Conservation (phyloP, 768 basidiomycete species). For the Pleurotus pulmonarius region DNA sequence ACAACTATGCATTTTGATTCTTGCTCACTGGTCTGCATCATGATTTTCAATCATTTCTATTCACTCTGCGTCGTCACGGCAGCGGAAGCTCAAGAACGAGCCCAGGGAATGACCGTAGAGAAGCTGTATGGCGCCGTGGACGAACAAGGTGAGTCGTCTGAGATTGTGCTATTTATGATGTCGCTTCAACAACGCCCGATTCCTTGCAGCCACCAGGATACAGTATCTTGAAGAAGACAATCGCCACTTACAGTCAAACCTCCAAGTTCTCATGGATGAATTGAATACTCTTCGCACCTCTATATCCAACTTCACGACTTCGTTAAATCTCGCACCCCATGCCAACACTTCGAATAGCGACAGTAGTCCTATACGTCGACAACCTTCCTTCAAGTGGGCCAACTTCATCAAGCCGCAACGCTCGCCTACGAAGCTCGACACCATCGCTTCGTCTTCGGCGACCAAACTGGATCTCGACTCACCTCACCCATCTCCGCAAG, state of each 20-base stretch:
- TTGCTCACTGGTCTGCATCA: neutral
- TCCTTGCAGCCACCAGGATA: conserved; percentile 58
- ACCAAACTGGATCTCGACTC: conserved; percentile 77
- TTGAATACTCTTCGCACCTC: conserved; percentile 40
- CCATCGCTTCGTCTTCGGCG: conserved; percentile 43
- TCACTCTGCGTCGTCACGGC: neutral
- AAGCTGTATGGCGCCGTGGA: conserved; percentile 62
- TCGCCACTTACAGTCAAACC: conserved; percentile 54
- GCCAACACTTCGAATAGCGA: conserved; percentile 27
- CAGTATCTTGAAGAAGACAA: conserved; percentile 76
- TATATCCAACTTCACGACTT: conserved; percentile 8
- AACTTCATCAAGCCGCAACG: conserved; percentile 70
- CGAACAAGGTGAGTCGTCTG: conserved; percentile 60
- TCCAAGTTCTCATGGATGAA: conserved; percentile 68
- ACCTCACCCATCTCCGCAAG: conserved; percentile 76
- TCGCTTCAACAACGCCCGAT: no score
- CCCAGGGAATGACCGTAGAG: conserved; percentile 56
- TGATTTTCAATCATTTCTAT: no score
- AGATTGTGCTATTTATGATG: no score
- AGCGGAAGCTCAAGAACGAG: conserved; percentile 44
- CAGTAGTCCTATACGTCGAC: conserved; percentile 52
- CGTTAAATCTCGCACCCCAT: conserved; percentile 1
- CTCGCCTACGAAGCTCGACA: conserved; percentile 76
- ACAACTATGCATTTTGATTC: neutral
- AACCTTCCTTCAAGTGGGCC: conserved; percentile 89